Evolutionary conservation across 305 asterid genomes (phyloP).

Genomic region (Fraxinus greggii): DNA sequence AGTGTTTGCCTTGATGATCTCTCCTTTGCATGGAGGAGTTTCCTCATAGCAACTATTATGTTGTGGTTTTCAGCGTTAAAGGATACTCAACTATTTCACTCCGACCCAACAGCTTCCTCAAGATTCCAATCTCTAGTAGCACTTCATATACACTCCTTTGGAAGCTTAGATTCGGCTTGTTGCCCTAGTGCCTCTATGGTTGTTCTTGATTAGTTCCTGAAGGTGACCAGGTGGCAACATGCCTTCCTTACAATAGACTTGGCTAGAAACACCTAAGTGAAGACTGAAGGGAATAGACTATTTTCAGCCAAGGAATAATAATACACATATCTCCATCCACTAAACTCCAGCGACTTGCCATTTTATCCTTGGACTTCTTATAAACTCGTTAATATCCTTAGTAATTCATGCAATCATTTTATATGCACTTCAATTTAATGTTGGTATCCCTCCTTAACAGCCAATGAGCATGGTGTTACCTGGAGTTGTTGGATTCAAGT

Average conservation of each 20-base stretch:
- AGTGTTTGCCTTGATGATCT: background rate
- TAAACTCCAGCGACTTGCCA: background rate
- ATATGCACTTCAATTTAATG: background rate
- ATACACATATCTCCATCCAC: background rate
- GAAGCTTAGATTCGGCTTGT: background rate
- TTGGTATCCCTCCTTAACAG: constrained; percentile 26
- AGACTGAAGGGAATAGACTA: background rate
- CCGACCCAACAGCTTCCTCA: background rate
- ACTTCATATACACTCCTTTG: background rate
- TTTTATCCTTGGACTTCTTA: background rate
- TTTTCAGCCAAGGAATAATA: background rate
- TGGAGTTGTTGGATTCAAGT: constrained; percentile 55
- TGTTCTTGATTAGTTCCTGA: background rate
- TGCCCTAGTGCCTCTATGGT: background rate
- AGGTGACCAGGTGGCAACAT: background rate
- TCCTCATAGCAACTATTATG: background rate
- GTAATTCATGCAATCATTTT: background rate
- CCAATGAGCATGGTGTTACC: constrained; percentile 60
- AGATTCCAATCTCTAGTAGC: background rate
- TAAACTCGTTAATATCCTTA: background rate
- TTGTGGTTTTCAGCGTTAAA: background rate
- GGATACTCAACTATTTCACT: background rate
- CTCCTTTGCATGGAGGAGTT: background rate
- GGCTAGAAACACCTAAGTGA: background rate
- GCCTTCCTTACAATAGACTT: constrained; percentile 2